phyloP scores from a whole-genome alignment of 805 yeast genomes.

The Wilhelminamyces savonicus region DNA sequence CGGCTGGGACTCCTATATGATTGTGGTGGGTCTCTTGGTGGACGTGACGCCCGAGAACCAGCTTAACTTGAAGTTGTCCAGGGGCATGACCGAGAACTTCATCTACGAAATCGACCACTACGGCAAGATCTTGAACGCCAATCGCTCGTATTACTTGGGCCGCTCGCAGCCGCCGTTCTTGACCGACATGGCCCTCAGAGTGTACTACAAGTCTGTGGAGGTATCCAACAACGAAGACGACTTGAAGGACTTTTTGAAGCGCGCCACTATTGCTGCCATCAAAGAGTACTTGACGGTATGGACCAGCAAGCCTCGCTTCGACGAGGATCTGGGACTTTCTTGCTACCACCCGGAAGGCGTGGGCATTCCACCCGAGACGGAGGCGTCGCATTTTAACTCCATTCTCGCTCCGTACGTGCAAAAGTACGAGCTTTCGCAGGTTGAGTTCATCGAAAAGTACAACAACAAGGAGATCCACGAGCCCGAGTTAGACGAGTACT shows the following conservation, averaged over 20 bases:
- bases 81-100: slow-evolving; percentile 89
- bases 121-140: slow-evolving; percentile 91
- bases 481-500: slow-evolving; percentile 82
- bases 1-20: slow-evolving; percentile 98
- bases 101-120: slow-evolving; percentile 85
- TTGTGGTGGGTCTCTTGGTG: slow-evolving; percentile 70
- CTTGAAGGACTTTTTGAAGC: slow-evolving; percentile 54
- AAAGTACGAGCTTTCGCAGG: slow-evolving; percentile 52
- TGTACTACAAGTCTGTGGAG: slow-evolving; percentile 53
- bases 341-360: slow-evolving; percentile 85
- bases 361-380: slow-evolving; percentile 98
- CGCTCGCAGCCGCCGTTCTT: slow-evolving; percentile 96
- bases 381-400: slow-evolving; percentile 76
- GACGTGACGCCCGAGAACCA: slow-evolving; percentile 33
- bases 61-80: slow-evolving; percentile 60
- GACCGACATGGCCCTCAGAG: slow-evolving; percentile 81
- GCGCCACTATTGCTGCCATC: slow-evolving; percentile 73
- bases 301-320: slow-evolving; percentile 70
- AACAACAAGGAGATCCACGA: slow-evolving; percentile 61
- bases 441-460: slow-evolving; percentile 59
- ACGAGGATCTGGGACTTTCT: slow-evolving; percentile 69
- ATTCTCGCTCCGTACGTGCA: slow-evolving; percentile 62
- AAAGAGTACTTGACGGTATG: slow-evolving; percentile 81
- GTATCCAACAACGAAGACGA: slow-evolving; percentile 20
- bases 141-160: slow-evolving; percentile 82